Evolutionary conservation across 495 filamentous ascomycete species (phyloP), one percentile per base, ranked within the genome.

Genomic region (Trichoderma parareesei): DNA sequence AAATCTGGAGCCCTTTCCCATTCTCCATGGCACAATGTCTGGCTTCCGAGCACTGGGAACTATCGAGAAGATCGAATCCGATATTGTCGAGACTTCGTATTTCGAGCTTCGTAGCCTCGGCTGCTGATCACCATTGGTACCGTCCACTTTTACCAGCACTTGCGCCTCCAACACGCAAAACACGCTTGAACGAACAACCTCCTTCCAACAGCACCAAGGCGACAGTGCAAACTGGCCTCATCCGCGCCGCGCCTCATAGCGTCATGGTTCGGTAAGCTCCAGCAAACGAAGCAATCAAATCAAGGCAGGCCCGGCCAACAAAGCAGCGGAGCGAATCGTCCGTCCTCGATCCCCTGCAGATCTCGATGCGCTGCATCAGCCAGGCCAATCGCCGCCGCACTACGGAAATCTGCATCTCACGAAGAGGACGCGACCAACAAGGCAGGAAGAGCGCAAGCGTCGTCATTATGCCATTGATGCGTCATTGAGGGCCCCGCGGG

Each of bases 321-420:
- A 27, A 27, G 46, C n/a, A 9, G 27, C 53, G 53, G 53, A 57
- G 53, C 3, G 27, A 57, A 57, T n/a, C 6, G 37, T 57, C 53
- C 53, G 53, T 8, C 27, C 27, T 57, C 27, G 53, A 10, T 8
- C 53, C 40, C 11, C 27, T 35, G 20, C 6, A 57, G 53, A 57
- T 57, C 53, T 57, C 53, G 53, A 57, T 57, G 53, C 27, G 27
- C 3, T 27, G 9, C 53, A 57, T 57, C 33, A 37, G 53, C 53
- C 11, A n/a, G 27, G 3, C 53, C 53, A 37, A n/a, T 14, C 9
- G 27, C 16, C 27, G 27, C 20, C 13, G 4, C 35, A 13, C 16
- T 20, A 2, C 9, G 7, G 53, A 16, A 16, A 3, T 20, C 10
- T 37, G 9, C 20, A 57, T 57, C 53, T 57, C 53, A 37, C 27